A percentile compares a stretch with the other conserved stretches of the same genome.
Evolutionary conservation across 306 rosid species (phyloP).

Genomic region (Pterocarpus macrocarpus): DNA sequence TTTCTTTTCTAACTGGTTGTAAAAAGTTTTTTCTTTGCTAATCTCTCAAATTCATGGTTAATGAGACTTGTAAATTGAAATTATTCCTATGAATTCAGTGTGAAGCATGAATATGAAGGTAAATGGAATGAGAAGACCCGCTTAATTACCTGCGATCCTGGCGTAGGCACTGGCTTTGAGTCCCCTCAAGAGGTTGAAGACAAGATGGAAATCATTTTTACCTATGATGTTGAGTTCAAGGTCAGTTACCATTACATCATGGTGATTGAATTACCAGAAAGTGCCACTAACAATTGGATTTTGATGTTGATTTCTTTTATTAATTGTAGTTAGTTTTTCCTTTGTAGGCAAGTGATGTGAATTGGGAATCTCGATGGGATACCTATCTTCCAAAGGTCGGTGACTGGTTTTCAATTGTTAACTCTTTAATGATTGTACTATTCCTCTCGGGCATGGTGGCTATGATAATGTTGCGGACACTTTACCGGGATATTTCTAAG

Average conservation of each 20-base stretch:
- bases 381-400: slow-evolving; percentile 30
- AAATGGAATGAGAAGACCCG: slow-evolving; percentile 31
- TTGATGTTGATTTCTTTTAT: not conserved
- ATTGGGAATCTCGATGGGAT: slow-evolving; percentile 44
- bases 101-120: slow-evolving; percentile 41
- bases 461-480: slow-evolving; percentile 45
- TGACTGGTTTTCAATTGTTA: slow-evolving; percentile 48
- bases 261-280: not conserved
- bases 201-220: slow-evolving; percentile 35
- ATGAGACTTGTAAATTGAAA: slow-evolving; percentile 16
- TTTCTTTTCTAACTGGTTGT: slow-evolving; percentile 24
- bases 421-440: slow-evolving; percentile 29
- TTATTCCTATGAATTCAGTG: slow-evolving; percentile 38
- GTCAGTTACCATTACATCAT: slow-evolving; percentile 24
- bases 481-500: slow-evolving; percentile 45
- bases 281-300: not conserved
- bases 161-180: slow-evolving; percentile 31
- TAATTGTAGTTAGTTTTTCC: not conserved
- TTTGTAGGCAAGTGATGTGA: slow-evolving; percentile 45
- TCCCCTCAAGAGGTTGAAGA: slow-evolving; percentile 43
- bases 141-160: slow-evolving; percentile 38
- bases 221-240: slow-evolving; percentile 47
- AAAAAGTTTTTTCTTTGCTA: not conserved
- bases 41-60: slow-evolving; percentile 6
- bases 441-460: slow-evolving; percentile 50